Conservation (phyloP, 1,139 yeast genomes). For the Pichia norvegensis region DNA sequence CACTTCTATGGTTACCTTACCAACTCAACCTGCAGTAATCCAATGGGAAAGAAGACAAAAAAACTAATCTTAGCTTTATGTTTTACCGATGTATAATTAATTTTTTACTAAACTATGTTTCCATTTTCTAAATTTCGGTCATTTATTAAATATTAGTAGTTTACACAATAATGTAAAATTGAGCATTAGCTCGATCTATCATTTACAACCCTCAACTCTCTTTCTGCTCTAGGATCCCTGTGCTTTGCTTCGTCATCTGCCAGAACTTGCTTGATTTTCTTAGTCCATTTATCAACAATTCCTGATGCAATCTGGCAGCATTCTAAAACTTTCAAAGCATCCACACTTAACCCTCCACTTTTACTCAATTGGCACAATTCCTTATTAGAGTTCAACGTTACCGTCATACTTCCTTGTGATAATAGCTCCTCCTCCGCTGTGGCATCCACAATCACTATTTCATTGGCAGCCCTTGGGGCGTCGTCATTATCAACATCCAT, state of each 20-base stretch:
- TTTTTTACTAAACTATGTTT: not conserved
- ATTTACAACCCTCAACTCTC: constrained; percentile 27
- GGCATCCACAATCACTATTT: constrained; percentile 69
- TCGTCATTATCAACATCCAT: constrained; percentile 9
- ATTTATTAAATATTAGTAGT: not conserved
- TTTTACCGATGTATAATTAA: not conserved
- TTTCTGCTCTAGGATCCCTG: constrained; percentile 17
- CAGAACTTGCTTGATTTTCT: constrained; percentile 49
- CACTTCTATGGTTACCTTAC: constrained; percentile 90
- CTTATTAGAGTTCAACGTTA: constrained; percentile 81
- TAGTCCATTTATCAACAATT: constrained; percentile 58
- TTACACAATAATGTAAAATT: not conserved
- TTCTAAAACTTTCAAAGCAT: constrained; percentile 59
- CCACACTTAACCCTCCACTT: constrained; percentile 85
- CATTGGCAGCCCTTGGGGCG: constrained; percentile 28
- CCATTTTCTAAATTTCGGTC: not conserved
- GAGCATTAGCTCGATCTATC: constrained; percentile 17
- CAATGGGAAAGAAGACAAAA: constrained; percentile 48
- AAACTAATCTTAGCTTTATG: not conserved
- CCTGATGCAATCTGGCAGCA: constrained; percentile 61
- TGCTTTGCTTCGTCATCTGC: constrained; percentile 43
- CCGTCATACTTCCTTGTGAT: constrained; percentile 72
- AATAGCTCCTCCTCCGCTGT: constrained; percentile 68
- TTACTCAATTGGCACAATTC: constrained; percentile 86
- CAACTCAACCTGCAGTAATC: constrained; percentile 70